phyloP scores from a whole-genome alignment of 495 filamentous ascomycete species.

The Friedmanniomyces endolithicus region DNA sequence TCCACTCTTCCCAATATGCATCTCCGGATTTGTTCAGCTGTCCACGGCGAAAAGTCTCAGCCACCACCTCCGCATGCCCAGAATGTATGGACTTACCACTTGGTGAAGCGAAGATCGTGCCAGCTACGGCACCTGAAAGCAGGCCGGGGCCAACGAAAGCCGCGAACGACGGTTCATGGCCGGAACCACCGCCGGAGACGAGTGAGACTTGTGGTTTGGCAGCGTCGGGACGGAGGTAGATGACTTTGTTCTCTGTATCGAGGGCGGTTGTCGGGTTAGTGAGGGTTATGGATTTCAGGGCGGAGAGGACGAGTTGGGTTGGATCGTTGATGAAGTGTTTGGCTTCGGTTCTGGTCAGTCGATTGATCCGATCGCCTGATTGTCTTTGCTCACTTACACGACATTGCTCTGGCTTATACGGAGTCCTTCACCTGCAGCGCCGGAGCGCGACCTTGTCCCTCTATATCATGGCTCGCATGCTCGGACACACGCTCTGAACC shows the following conservation, averaged over 20 bases:
- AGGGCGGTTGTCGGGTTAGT: constrained; percentile 78
- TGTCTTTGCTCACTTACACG: neutral
- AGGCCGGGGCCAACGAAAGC: constrained; percentile 59
- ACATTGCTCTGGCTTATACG: neutral
- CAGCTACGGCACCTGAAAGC: constrained; percentile 76
- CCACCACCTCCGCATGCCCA: too few species aligned
- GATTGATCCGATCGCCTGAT: neutral
- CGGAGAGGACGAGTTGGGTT: constrained; percentile 60
- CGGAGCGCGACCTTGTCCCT: neutral
- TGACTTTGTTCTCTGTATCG: constrained; percentile 70
- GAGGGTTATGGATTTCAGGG: constrained; percentile 63
- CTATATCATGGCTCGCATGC: neutral
- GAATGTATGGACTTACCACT: constrained; percentile 30
- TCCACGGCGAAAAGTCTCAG: too few species aligned
- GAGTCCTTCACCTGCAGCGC: neutral
- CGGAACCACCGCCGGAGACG: constrained; percentile 80
- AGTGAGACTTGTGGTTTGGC: constrained; percentile 53
- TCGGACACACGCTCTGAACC: neutral
- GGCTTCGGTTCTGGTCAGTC: constrained; percentile 26
- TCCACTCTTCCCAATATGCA: constrained; percentile 62
- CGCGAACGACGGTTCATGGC: constrained; percentile 86
- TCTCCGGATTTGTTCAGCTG: constrained; percentile 64
- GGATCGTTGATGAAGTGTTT: constrained; percentile 94
- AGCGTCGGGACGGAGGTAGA: constrained; percentile 57
- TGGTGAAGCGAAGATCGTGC: constrained; percentile 87